Evolutionary conservation across 2,329 filamentous ascomycete species (phyloP), one percentile per base, ranked within the genome.

Genomic region (Neocucurbitaria cava): DNA sequence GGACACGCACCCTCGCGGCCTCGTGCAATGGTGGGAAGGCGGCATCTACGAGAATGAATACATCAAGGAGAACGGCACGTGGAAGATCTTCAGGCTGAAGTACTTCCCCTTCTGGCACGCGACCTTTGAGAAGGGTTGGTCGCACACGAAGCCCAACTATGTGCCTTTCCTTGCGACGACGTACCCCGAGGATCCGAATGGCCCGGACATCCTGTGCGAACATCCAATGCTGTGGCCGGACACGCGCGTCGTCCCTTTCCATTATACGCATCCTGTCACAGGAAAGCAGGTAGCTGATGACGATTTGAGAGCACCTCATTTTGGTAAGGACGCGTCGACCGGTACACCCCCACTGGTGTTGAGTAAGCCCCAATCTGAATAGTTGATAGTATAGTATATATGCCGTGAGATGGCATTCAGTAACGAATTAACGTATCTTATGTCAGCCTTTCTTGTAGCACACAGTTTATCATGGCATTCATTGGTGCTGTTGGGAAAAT

Each of bases 1-100:
- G 42, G 78, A 81, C 39, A 75, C 73, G 8, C 81, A 84, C 59
- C 82, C 82, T 5, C 78, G 81, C 10, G 83, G 82, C 2, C 77
- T 82, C 43, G 76, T 79, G 10, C 83, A 85, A 65, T 85, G 83
- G 83, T 85, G 82, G 80, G 83, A 85, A 67, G 82, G 83, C 39
- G 83, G 83, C 3, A 69, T 85, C 31, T 85, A 85, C 69, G 82
- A 85, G 70, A 85, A 85, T 63, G 82, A 85, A 66, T 85, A 84
- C 67, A 79, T 85, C 71, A 84, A 83, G 69, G 82, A 85, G 61
- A 69, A 80, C 54, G 82, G 81, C 4, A 72, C 78, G 5, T 85
- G 83, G 83, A 83, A 82, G 70, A 77, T 85, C 21, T 81, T 82
- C 68, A 75, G 80, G 30, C 78, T 83, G 56, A 78, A 81, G 38